Evolutionary conservation across 257 asterid genomes (phyloP).

Genomic region (Solanum gracilifrons): DNA sequence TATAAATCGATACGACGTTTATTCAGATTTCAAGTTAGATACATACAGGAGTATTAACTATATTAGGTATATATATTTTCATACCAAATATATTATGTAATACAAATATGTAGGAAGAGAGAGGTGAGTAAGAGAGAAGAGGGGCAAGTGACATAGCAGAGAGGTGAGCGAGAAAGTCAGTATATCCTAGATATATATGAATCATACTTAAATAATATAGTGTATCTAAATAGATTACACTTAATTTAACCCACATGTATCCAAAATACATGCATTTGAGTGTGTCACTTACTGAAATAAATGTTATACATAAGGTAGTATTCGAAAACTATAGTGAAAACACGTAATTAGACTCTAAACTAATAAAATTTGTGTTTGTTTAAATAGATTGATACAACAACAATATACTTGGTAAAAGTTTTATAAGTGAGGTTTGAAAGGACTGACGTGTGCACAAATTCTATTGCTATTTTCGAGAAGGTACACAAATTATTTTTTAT

Average conservation of each 20-base stretch:
- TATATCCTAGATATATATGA: neutral
- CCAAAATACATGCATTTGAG: neutral
- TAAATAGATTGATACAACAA: too few relatives aligned
- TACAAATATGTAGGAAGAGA: neutral
- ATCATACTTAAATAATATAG: rapidly evolving
- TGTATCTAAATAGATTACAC: too few relatives aligned
- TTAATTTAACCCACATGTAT: too few relatives aligned
- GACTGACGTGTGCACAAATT: rapidly evolving
- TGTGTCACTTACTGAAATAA: too few relatives aligned
- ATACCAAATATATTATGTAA: too few relatives aligned
- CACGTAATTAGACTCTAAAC: neutral
- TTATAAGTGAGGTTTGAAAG: rapidly evolving
- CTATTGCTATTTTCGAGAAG: neutral
- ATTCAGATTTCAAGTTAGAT: too few relatives aligned
- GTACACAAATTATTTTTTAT: too few relatives aligned
- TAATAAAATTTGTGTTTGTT: too few relatives aligned
- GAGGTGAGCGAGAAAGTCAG: neutral
- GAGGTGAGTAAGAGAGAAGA: neutral
- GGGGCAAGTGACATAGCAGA: neutral
- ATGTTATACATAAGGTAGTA: neutral
- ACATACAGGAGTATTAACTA: too few relatives aligned
- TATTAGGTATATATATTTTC: too few relatives aligned
- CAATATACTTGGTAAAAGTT: neutral
- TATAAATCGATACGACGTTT: too few relatives aligned
- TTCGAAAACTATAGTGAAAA: too few relatives aligned